phyloP scores from a whole-genome alignment of 1,284 basidiomycete species.

The Golubevia sp. region DNA sequence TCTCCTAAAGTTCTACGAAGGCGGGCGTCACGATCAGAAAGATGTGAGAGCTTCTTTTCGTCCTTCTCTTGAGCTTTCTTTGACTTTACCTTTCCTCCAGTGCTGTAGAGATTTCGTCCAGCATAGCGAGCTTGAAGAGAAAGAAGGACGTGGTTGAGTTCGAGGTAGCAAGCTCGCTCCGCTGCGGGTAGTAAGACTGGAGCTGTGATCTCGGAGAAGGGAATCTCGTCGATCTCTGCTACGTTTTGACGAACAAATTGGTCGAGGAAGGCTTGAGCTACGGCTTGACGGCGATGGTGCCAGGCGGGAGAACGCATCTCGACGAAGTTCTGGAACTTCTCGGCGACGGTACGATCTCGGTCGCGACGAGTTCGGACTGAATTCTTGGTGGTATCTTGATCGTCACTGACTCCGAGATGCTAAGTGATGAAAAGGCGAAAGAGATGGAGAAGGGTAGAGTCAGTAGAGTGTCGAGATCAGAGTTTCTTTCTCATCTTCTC shows the following conservation, averaged over 20 bases:
- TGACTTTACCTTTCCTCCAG: constrained; percentile 20
- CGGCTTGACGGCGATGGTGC: constrained; percentile 35
- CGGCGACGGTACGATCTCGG: constrained; percentile 31
- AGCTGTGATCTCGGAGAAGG: constrained; percentile 25
- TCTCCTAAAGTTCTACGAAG: constrained; percentile 39
- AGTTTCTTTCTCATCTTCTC: too few species aligned
- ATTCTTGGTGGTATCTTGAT: constrained; percentile 35
- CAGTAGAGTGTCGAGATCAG: not conserved
- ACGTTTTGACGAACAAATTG: constrained; percentile 39
- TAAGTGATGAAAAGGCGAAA: constrained; percentile 59
- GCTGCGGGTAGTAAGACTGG: constrained; percentile 35
- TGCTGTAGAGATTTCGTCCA: constrained; percentile 30
- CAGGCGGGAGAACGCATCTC: constrained; percentile 46
- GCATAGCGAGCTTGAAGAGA: constrained; percentile 35
- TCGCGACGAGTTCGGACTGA: constrained; percentile 26
- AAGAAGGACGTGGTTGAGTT: constrained; percentile 42
- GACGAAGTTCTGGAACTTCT: constrained; percentile 44
- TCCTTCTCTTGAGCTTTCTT: constrained; percentile 14
- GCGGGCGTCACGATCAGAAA: constrained; percentile 34
- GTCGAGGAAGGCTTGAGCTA: constrained; percentile 40
- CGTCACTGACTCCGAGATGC: constrained; percentile 41
- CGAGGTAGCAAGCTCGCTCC: constrained; percentile 41
- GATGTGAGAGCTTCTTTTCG: constrained; percentile 18
- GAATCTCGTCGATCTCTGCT: constrained; percentile 41
- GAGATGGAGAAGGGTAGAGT: not conserved